Conservation (phyloP, 2,329 filamentous ascomycete genomes). For the Cytospora chrysosperma region DNA sequence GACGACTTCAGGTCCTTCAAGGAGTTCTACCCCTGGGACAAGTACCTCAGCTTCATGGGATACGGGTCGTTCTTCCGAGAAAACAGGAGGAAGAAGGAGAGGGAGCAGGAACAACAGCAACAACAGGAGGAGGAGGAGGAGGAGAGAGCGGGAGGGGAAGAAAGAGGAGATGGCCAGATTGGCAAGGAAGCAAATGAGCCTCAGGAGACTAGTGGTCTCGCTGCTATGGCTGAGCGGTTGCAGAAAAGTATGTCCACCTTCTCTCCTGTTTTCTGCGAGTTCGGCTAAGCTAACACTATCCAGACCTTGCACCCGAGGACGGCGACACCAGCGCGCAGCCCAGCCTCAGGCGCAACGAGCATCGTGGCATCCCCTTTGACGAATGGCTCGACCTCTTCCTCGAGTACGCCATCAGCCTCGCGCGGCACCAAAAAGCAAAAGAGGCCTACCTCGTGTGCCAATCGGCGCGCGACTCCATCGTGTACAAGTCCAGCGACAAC, state of each 20-base stretch:
- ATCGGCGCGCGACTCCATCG: constrained; percentile 73
- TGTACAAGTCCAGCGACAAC: constrained; percentile 71
- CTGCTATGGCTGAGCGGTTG: constrained; percentile 56
- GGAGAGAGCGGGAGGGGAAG: background rate
- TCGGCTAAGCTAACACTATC: constrained; percentile 5
- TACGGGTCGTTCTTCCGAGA: constrained; percentile 37
- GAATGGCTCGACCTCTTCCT: constrained; percentile 89
- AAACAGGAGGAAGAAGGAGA: constrained; percentile 29
- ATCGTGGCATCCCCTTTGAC: constrained; percentile 74
- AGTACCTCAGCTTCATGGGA: constrained; percentile 59
- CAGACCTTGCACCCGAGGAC: constrained; percentile 37
- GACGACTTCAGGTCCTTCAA: constrained; percentile 64
- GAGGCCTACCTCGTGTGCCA: constrained; percentile 80
- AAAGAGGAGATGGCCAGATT: constrained; percentile 18
- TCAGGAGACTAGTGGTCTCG: constrained; percentile 43
- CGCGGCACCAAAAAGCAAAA: constrained; percentile 62
- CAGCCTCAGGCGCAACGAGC: constrained; percentile 34
- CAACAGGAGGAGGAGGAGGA: constrained; percentile 25
- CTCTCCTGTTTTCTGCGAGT: background rate
- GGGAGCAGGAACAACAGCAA: background rate
- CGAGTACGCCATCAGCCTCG: constrained; percentile 77
- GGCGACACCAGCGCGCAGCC: constrained; percentile 33
- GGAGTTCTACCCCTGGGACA: constrained; percentile 66
- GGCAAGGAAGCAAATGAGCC: constrained; percentile 6
- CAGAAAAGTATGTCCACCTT: constrained; percentile 47